These are phyloP conservation scores for Pyracantha coccinea DNA, from an alignment of 331 rosid species.

Conservation along the genomic window DNA sequence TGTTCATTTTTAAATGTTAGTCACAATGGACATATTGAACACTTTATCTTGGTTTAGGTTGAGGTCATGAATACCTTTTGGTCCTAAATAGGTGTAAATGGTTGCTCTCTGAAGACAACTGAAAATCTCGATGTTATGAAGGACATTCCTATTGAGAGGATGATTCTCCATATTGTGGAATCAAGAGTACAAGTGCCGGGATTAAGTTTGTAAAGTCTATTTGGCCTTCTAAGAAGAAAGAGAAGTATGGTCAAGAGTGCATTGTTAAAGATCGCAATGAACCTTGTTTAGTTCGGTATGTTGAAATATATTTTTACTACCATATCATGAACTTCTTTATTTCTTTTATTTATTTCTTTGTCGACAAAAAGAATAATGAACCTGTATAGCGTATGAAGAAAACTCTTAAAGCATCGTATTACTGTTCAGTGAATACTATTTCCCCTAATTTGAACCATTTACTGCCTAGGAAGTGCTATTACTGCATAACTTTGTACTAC, in stretches of 20 bases:
- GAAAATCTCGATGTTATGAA: constrained; percentile 79
- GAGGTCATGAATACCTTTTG: background rate
- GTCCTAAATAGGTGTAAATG: constrained; percentile 62
- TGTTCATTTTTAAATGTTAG: background rate
- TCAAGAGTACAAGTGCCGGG: constrained; percentile 88
- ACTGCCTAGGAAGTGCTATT: background rate
- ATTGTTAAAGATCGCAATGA: constrained; percentile 88
- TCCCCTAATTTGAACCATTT: background rate
- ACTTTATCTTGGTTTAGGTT: background rate
- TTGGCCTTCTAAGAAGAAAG: constrained; percentile 94
- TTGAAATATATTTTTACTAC: background rate
- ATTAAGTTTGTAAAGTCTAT: constrained; percentile 66
- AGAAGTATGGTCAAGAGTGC: constrained; percentile 65
- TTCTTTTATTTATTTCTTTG: background rate
- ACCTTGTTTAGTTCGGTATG: constrained; percentile 85
- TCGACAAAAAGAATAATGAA: background rate
- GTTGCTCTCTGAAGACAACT: constrained; percentile 74
- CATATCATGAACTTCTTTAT: background rate
- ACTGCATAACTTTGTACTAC: background rate
- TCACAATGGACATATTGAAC: background rate
- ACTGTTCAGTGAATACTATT: background rate
- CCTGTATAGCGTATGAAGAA: background rate
- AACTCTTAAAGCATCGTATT: background rate
- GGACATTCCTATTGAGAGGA: constrained; percentile 68
- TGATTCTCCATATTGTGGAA: constrained; percentile 94